A percentile compares a stretch with the other conserved stretches of the same genome.
These are phyloP conservation scores for Candida vartiovaarae DNA, from an alignment of 805 yeast genomes.

Conservation along the genomic window DNA sequence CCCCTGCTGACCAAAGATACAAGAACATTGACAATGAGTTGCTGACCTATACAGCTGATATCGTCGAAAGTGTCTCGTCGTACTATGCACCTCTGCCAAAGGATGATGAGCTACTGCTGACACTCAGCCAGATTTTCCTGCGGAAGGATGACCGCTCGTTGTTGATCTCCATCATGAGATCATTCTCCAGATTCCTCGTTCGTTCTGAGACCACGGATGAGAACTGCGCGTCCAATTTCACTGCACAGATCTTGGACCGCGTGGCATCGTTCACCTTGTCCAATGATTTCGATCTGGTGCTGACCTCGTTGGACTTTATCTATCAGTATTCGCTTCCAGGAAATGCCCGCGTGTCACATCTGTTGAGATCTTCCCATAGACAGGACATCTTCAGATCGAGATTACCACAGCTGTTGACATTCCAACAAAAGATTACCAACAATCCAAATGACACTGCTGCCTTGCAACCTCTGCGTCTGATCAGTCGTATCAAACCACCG, in stretches of 20 bases:
- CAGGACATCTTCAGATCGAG: conserved; percentile 47
- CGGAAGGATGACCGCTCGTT: conserved; percentile 59
- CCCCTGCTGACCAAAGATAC: conserved; percentile 15
- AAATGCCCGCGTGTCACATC: conserved; percentile 43
- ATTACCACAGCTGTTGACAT: conserved; percentile 55
- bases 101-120: conserved; percentile 60
- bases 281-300: conserved; percentile 62
- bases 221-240: conserved; percentile 43
- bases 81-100: conserved; percentile 69
- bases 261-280: conserved; percentile 52
- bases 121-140: conserved; percentile 44
- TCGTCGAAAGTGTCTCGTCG: conserved; percentile 78
- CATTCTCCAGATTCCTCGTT: conserved; percentile 73
- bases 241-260: conserved; percentile 39
- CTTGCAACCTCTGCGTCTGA: conserved; percentile 29
- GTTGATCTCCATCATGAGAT: conserved; percentile 62
- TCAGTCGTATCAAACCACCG: conserved; percentile 52
- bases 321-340: conserved; percentile 74
- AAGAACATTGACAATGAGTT: conserved; percentile 42
- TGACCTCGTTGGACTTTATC: conserved; percentile 73
- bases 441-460: conserved; percentile 24
- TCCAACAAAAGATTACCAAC: conserved; percentile 34
- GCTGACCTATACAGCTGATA: conserved; percentile 62
- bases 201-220: conserved; percentile 42
- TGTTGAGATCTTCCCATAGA: conserved; percentile 41